Conservation (phyloP, 2,329 filamentous ascomycete genomes). For the Nothopassalora personata region DNA sequence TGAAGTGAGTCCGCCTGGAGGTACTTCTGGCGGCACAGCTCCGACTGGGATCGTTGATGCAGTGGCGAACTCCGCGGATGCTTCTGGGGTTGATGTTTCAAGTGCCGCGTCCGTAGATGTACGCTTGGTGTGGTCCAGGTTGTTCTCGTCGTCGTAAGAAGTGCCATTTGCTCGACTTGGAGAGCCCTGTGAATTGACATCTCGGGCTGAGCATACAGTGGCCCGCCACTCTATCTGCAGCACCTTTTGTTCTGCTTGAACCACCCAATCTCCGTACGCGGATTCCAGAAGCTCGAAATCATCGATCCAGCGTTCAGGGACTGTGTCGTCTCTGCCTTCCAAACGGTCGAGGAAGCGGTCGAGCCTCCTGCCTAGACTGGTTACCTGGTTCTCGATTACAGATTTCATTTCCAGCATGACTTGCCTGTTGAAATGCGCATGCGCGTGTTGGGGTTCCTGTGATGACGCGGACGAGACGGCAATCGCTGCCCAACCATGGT, state of each 20-base stretch:
- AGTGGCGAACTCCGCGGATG: background rate
- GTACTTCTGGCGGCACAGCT: background rate
- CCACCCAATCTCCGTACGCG: slow-evolving; percentile 74
- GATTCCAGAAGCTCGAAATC: slow-evolving; percentile 74
- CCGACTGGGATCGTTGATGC: background rate
- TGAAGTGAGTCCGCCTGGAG: background rate
- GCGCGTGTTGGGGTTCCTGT: background rate
- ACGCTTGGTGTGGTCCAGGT: background rate
- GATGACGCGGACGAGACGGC: slow-evolving; percentile 23
- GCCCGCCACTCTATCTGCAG: slow-evolving; percentile 54
- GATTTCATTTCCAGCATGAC: slow-evolving; percentile 37
- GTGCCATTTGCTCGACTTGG: background rate
- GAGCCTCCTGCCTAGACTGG: slow-evolving; percentile 63
- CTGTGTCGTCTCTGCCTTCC: slow-evolving; percentile 74
- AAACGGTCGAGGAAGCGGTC: slow-evolving; percentile 83
- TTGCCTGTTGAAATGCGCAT: slow-evolving; percentile 17
- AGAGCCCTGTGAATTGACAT: background rate
- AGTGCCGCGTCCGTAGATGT: background rate
- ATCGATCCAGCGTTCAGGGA: slow-evolving; percentile 85
- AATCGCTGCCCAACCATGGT: slow-evolving; percentile 62
- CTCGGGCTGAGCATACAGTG: background rate
- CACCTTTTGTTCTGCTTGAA: slow-evolving; percentile 69
- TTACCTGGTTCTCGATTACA: slow-evolving; percentile 64
- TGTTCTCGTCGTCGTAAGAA: background rate
- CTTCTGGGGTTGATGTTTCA: background rate